Evolutionary conservation across 805 yeast genomes (phyloP).

Genomic region (Sporopachydermia lactativora): DNA sequence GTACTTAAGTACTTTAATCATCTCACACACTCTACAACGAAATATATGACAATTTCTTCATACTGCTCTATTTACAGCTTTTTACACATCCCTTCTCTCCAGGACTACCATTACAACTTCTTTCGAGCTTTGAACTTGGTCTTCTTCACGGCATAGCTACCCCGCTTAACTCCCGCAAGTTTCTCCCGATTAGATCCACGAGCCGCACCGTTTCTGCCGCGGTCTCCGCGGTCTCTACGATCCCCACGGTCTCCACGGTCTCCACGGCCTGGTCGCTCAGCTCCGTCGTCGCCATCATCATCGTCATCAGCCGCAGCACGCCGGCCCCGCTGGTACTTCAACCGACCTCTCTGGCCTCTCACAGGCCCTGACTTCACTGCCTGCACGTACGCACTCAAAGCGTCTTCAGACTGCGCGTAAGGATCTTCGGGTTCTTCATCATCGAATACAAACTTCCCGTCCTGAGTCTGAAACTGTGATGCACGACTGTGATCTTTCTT

Average conservation of each 20-base stretch:
- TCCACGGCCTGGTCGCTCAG: not conserved
- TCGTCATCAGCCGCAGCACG: conserved; percentile 38
- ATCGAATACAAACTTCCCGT: conserved; percentile 57
- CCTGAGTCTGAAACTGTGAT: conserved; percentile 23
- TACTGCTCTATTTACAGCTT: conserved; percentile 3
- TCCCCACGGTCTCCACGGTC: not conserved
- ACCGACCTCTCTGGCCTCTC: conserved; percentile 82
- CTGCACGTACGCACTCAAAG: conserved; percentile 84
- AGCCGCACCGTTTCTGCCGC: not conserved
- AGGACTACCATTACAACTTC: not conserved
- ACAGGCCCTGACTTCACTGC: conserved; percentile 90
- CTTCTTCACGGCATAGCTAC: not conserved
- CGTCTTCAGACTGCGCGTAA: conserved; percentile 23
- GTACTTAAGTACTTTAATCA: no score
- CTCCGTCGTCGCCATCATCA: conserved; percentile 32
- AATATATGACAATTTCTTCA: conserved; percentile 2
- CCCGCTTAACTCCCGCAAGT: not conserved
- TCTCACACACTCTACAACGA: no score
- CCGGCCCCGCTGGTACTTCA: conserved; percentile 67
- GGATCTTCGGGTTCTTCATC: conserved; percentile 10
- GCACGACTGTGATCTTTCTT: conserved; percentile 25
- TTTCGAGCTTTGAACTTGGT: not conserved
- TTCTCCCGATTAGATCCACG: not conserved
- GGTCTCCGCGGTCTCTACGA: not conserved
- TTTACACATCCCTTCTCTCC: no score